Evolutionary conservation across 352 stramenopile genomes (phyloP), one percentile per base, ranked within the genome.

Genomic region (Phytophthora lateralis): DNA sequence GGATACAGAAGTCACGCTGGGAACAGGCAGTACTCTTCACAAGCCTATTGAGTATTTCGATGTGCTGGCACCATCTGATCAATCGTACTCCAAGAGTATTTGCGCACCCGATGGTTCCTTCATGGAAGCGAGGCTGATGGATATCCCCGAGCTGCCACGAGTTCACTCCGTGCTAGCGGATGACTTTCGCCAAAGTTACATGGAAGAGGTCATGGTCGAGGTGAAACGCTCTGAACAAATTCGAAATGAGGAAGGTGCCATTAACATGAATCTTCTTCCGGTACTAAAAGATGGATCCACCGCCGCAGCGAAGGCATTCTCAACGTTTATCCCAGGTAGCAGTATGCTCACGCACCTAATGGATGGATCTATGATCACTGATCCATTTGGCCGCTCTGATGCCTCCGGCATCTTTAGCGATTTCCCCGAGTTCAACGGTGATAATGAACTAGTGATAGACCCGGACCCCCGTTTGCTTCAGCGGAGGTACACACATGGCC

Each of bases 301-400:
- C 9, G 81, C 78, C 7, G 85, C 82, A 50, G 85, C 77, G 9
- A 91, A 89, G 50, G 85, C 82, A 9, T 85, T 93, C 54, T 88
- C 85, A 32, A 88, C 73, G 0, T 88, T 89, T 34, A 83, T 93
- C 4, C 85, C 85, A 17, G 82, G 75, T 26, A 75, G 77, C 18
- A 83, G 66, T 37, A 87, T 91, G 75, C 74, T 93, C 34, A 85
- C 79, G 10, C 89, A 85, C 17, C 45, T 93, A n/a, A 87, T 91
- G 58, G 85, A 93, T 9, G 69, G 79, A 2, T 88, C 85, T 4
- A 69, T 76, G 26, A 80, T 89, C 10, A 71, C 70, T 4, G 74
- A 90, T 60, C 73, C 77, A 32, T 73, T 82, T 52, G 67, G 71
- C 14, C 66, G 58, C 30, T 69, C 70, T 12, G 60, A 78, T 45